phyloP scores from a whole-genome alignment of 2,329 filamentous ascomycete genomes.

The Penicillium corylophilum region DNA sequence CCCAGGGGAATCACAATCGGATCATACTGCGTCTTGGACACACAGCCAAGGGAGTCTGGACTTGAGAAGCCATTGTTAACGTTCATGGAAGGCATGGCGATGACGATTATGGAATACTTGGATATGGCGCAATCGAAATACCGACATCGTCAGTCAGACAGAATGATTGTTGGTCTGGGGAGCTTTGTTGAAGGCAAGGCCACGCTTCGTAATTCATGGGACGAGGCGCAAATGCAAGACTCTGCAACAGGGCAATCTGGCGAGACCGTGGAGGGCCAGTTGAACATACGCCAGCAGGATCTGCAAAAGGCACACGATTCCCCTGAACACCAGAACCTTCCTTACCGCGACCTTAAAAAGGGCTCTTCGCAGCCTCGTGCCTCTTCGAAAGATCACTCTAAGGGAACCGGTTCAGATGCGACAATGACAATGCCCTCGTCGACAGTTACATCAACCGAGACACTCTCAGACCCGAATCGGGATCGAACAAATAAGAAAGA shows the following conservation, averaged over 20 bases:
- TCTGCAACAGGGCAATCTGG: constrained; percentile 10
- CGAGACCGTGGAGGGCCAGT: constrained; percentile 13
- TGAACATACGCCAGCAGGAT: constrained; percentile 25
- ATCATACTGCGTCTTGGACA: constrained; percentile 57
- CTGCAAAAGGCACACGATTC: too few relatives aligned
- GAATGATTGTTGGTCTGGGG: constrained; percentile 57
- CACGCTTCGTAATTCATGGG: constrained; percentile 26
- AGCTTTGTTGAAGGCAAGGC: constrained; percentile 51
- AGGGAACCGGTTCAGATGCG: too few relatives aligned
- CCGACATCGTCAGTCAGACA: constrained; percentile 54
- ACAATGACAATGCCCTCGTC: too few relatives aligned
- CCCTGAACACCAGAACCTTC: too few relatives aligned
- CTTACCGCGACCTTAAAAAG: too few relatives aligned
- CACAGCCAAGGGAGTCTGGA: constrained; percentile 42
- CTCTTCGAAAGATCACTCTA: too few relatives aligned
- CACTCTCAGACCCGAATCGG: too few relatives aligned
- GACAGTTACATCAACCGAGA: too few relatives aligned
- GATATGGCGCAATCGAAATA: constrained; percentile 53
- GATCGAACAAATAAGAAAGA: too few relatives aligned
- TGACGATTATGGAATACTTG: constrained; percentile 58
- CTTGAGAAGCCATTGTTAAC: constrained; percentile 42
- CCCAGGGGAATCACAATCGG: constrained; percentile 57
- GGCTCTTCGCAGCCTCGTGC: too few relatives aligned
- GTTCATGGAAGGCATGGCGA: constrained; percentile 58
- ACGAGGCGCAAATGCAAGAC: constrained; percentile 4